Evolutionary conservation across 192 early-diverging fungal species (phyloP), one percentile per base, ranked within the genome.

Genomic region (Entomortierella lignicola): DNA sequence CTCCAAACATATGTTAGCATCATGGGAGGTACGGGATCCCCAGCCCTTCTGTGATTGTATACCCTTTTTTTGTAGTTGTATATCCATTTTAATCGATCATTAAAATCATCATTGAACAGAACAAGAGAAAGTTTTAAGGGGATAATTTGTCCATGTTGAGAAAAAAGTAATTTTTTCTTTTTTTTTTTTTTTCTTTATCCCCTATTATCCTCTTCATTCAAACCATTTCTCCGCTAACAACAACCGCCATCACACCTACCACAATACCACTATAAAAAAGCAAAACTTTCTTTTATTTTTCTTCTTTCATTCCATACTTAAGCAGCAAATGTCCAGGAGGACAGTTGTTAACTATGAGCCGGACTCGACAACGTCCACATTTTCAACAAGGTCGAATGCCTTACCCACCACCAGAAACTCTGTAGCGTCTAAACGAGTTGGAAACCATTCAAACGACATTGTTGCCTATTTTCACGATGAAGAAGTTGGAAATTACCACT

Each of bases 401-500:
- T 29, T 77, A 18, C 52, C 73, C 4, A 64, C 73, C 12, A 77
- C 73, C 15, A 55, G 55, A 25, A 77, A 64, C 61, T 55, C 60
- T 20, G 55, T 66, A 6, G 66, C 66, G 25, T 50, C 73, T 6
- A 77, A 69, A 10, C 61, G 73, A 30, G 21, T 77, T 18, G 73
- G 66, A 8, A 63, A 59, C 39, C 91, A 92, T 63, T 90, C 85
- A 43, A 88, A 88, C 55, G 85, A 85, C 27, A 79, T 85, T 48
- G 91, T 94, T 8, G 84, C 92, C 31, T 94, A 94, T 63, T 94
- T 92, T 61, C 91, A 92, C 74, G 85, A 91, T 52, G 92, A 91
- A 67, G 85, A 89, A 44, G 92, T 90, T 37, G 93, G 93, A n/a
- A 90, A 90, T 73, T 94, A 91, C 58, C 93, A 94, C 65, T 94